Conservation (phyloP, 2,329 filamentous ascomycete species). For the Daldinia sp. region DNA sequence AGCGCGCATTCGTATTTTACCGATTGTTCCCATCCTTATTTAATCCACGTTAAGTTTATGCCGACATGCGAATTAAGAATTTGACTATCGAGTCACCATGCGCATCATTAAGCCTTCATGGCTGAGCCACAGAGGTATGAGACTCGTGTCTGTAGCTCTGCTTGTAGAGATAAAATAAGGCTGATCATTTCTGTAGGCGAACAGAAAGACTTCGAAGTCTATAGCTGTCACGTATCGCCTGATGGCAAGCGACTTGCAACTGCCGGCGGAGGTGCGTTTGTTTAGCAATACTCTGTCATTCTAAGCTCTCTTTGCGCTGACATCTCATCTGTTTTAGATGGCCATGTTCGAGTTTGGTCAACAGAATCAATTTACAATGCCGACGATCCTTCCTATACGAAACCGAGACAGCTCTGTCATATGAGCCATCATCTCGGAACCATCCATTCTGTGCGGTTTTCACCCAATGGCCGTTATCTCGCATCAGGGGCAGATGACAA, state of each 20-base stretch:
- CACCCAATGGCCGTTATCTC: conserved; percentile 92
- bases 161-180: conserved; percentile 17
- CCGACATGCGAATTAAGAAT: conserved; percentile 51
- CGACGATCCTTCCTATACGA: conserved; percentile 75
- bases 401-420: conserved; percentile 92
- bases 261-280: conserved; percentile 82
- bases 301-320: conserved; percentile 26
- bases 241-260: conserved; percentile 93
- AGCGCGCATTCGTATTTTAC: conserved; percentile 32
- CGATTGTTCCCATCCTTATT: conserved; percentile 20
- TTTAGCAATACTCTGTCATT: conserved; percentile 8
- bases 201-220: conserved; percentile 98
- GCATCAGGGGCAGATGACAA: conserved; percentile 98
- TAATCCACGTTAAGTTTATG: conserved; percentile 32
- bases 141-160: not conserved
- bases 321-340: conserved; percentile 68
- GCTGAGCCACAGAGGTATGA: conserved; percentile 89
- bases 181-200: conserved; percentile 70
- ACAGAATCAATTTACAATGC: conserved; percentile 92
- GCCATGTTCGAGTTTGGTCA: conserved; percentile 97
- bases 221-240: conserved; percentile 96
- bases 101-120: conserved; percentile 94
- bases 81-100: conserved; percentile 63
- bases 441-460: conserved; percentile 97
- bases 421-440: conserved; percentile 99